Evolutionary conservation across 768 basidiomycete species (phyloP), one percentile per base, ranked within the genome.

Genomic region (Leccinum ochraceum): DNA sequence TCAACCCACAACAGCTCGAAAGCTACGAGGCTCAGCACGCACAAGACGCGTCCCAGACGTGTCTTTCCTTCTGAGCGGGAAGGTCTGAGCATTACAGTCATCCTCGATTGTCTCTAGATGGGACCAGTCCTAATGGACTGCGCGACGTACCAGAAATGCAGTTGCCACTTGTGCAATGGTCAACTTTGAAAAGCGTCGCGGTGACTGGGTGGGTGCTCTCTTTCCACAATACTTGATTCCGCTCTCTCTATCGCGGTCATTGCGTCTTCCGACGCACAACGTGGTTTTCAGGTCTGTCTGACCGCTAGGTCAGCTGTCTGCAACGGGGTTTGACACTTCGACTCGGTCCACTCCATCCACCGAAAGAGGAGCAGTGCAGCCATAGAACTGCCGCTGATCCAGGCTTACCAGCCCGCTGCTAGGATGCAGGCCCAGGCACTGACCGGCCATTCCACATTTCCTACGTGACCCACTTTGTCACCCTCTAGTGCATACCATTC

Each of bases 31-130:
- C 71, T 72, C 70, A 64, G 52, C 60, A 69, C 72, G 63, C 54
- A 74, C 71, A 61, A 50, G 68, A 63, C 52, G 59, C 37, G 61
- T 58, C 20, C n/a, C 22, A 22, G 10, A 53, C 63, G 60, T 50
- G 59, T 66, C 68, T 68, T 60, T 65, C 36, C 48, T 72, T 44
- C 63, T 68, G 75, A 74, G 73, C 66, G 67, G 74, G 70, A 74
- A 69, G 70, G 74, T 74, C 70, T 75, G 74, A 75, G 65, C 53
- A 53, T 67, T 56, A 24, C 59, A 51, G 70, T 69, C 71, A 66
- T 54, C 69, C 68, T 62, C 46, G 70, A 75, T 66, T 53, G 72
- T 72, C 70, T 63, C 73, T 67, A 63, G 59, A 63, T 3, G 67
- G 62, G 72, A 64, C 69, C 61, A 57, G 70, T 65, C 69, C 44